phyloP scores from a whole-genome alignment of 2,329 filamentous ascomycete species.

The Pseudocercospora eumusae region DNA sequence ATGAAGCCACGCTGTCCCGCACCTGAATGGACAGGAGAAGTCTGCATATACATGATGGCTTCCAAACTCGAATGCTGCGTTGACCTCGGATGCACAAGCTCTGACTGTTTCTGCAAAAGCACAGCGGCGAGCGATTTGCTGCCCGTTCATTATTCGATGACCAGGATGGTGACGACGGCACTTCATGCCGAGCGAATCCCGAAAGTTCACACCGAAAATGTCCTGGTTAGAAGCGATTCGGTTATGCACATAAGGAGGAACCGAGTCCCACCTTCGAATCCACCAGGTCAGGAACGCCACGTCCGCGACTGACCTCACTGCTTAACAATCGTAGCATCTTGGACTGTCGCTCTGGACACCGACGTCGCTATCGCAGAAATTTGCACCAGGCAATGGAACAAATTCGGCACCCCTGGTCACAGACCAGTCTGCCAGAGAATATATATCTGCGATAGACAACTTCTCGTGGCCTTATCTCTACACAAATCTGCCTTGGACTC shows the following conservation, averaged over 20 bases:
- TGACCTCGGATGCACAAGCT: not conserved
- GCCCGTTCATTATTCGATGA: not conserved
- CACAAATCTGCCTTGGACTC: constrained; percentile 4
- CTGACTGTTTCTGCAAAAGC: not conserved
- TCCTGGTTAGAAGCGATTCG: too few relatives aligned
- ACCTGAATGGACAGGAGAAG: not conserved
- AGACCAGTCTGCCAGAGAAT: not conserved
- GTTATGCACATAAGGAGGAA: too few relatives aligned
- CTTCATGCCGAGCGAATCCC: constrained; percentile 17
- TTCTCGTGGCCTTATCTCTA: not conserved
- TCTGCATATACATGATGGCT: not conserved
- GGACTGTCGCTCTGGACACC: constrained; percentile 7
- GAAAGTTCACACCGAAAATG: constrained; percentile 16
- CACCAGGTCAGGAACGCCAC: not conserved
- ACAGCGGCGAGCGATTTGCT: not conserved
- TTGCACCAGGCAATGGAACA: constrained; percentile 16
- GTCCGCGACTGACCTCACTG: constrained; percentile 20
- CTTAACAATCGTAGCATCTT: constrained; percentile 20
- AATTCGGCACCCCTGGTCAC: constrained; percentile 10
- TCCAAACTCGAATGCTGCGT: not conserved
- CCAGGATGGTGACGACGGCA: constrained; percentile 14
- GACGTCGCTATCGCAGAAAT: constrained; percentile 12
- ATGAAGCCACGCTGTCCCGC: not conserved
- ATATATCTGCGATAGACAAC: not conserved
- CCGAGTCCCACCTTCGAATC: constrained; percentile 8